Evolutionary conservation across 805 yeast species (phyloP), one percentile per base, ranked within the genome.

Genomic region (Candida suzukii): DNA sequence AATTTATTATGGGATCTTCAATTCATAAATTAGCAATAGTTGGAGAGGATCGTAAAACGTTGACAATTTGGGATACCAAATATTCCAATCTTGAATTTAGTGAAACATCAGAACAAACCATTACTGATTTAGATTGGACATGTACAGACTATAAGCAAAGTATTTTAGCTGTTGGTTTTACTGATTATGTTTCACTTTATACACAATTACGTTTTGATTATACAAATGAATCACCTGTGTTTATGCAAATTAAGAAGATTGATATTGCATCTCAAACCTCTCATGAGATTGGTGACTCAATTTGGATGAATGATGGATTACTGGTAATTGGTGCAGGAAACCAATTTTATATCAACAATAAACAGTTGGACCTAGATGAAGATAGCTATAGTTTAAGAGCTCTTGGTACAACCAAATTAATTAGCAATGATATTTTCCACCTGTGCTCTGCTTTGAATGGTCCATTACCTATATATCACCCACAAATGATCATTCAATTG

Each of bases 41-140:
- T n/a, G 81, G 76, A 56, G 67, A 67, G 16, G 43, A 65, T 1
- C 74, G 76, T 5, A 61, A 61, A 32, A 63, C 64, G 31, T 58
- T 91, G 33, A 66, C 81, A 0, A 76, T 90, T n/a, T 91, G 96
- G 95, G 95, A 88, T 58, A 66, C 81, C 29, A 71, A 70, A 35
- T 68, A 80, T 25, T 76, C 80, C 4, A 77, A 84, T 1, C 60
- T 86, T 40, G 95, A 85, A 54, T 83, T 75, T 50, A 68, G 66
- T 35, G 78, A 76, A 48, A 42, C 46, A 2, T 58, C 11, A 41
- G 46, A 14, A 8, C 46, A 46, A 4, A 31, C 43, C 4, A 77
- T 88, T 8, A 60, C 69, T 20, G 96, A 88, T 57, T 66, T 90
- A 22, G 97, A 90, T 61, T 90, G 97, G 97, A 84, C 95, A 0